Conservation (phyloP, 192 early-diverging fungal species). For the Coemansia sp. region DNA sequence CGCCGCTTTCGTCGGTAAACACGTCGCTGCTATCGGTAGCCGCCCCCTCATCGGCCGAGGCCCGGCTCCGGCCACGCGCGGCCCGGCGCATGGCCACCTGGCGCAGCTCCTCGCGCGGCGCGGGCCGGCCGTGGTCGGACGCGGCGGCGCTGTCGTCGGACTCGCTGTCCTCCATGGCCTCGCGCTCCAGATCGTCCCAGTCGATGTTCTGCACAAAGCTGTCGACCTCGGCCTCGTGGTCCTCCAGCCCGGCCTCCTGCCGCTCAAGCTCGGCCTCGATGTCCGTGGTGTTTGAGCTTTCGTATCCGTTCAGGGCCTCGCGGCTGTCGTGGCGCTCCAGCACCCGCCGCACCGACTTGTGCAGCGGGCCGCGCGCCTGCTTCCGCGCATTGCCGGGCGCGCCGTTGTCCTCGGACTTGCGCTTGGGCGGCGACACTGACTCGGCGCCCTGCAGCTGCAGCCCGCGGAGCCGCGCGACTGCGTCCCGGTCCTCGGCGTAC, state of each 20-base stretch:
- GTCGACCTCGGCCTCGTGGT: constrained; percentile 51
- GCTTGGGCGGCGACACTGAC: constrained; percentile 1
- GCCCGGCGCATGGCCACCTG: constrained; percentile 28
- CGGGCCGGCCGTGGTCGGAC: background rate
- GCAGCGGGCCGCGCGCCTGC: background rate
- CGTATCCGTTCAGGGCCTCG: constrained; percentile 28
- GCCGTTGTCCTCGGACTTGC: constrained; percentile 7
- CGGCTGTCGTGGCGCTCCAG: no score
- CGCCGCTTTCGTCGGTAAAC: constrained; percentile 17
- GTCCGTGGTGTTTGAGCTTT: constrained; percentile 47
- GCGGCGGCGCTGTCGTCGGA: constrained; percentile 21
- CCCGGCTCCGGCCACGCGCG: constrained; percentile 10
- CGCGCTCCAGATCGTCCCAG: constrained; percentile 57
- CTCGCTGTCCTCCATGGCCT: constrained; percentile 48
- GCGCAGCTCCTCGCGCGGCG: constrained; percentile 4
- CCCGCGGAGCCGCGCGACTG: constrained; percentile 7
- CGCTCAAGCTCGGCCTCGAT: constrained; percentile 52
- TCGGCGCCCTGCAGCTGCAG: background rate
- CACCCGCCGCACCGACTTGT: constrained; percentile 8
- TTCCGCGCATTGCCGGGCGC: background rate
- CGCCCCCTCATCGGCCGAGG: background rate
- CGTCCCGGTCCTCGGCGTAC: constrained; percentile 28
- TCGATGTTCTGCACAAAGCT: constrained; percentile 56
- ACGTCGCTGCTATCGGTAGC: constrained; percentile 26
- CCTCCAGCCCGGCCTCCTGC: constrained; percentile 45